Evolutionary conservation across 768 basidiomycete genomes (phyloP).

Genomic region (Pisolithus albus): DNA sequence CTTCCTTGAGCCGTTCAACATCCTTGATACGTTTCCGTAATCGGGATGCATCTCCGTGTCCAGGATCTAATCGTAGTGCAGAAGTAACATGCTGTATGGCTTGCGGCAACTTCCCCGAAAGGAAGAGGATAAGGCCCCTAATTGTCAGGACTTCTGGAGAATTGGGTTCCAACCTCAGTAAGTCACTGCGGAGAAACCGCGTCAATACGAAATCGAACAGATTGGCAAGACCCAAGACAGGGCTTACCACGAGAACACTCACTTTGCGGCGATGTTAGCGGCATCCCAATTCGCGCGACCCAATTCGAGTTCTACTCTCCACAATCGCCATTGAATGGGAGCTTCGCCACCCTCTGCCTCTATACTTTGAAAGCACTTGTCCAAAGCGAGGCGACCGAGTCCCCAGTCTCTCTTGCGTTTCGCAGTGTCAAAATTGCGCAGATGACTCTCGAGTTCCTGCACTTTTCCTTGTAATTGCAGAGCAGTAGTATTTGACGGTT

Average conservation of each 20-base stretch:
- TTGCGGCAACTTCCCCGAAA: constrained; percentile 61
- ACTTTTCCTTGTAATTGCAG: constrained; percentile 57
- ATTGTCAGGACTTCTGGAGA: constrained; percentile 74
- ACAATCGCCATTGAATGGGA: constrained; percentile 74
- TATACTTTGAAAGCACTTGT: constrained; percentile 66
- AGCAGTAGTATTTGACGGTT: constrained; percentile 55
- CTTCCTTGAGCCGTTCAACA: constrained; percentile 78
- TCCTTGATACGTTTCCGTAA: constrained; percentile 76
- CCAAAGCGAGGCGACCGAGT: constrained; percentile 71
- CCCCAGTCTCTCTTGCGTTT: constrained; percentile 62
- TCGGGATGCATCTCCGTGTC: constrained; percentile 59
- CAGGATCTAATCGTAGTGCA: constrained; percentile 74
- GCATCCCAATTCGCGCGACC: constrained; percentile 64
- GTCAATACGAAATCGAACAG: not conserved
- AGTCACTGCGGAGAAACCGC: constrained; percentile 45
- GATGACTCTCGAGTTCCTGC: constrained; percentile 53
- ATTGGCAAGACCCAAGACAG: not conserved
- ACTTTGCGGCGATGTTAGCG: constrained; percentile 74
- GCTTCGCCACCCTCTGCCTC: constrained; percentile 71
- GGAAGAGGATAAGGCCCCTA: constrained; percentile 76
- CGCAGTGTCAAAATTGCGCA: constrained; percentile 57
- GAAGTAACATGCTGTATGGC: constrained; percentile 64
- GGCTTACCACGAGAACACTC: constrained; percentile 20
- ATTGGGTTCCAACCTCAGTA: constrained; percentile 60
- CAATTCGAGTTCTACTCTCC: constrained; percentile 74